Base-by-base conservation (phyloP, 805 yeast species). In the Saturnispora bothae region DNA sequence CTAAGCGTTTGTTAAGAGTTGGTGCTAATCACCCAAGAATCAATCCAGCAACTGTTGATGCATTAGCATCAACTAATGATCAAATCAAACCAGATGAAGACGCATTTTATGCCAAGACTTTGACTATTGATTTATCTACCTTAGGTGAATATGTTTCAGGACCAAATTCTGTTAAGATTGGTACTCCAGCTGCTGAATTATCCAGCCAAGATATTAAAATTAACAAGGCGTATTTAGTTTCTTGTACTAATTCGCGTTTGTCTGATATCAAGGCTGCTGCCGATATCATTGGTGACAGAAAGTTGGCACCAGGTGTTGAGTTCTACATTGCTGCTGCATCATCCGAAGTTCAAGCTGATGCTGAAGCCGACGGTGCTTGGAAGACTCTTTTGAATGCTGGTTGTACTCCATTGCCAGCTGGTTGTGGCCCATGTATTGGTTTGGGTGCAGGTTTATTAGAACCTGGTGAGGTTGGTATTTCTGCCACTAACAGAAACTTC, bases 391-490 rank as follows among this genome's bases (percentile, higher is more conserved):
- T 92, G 34, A 89, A 79, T 40, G 95, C 97, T 8, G 99, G 99
- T 38, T 94, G 96, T 43, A 83, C 66, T 50, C 84, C 96, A 26
- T 73, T 92, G 50, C 97, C 97, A 16, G 95, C 98, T 13, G 99
- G 99, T 17, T 92, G 99, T 66, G 99, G 99, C 33, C 99, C 99
- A 18, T 92, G 99, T 67, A 92, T 92, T 55, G 99, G 99, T 27
- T 68, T 92, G 40, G 99, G 99, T 40, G 71, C 94, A 21, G 99
- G 99, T 35, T 66, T 92, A 47, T 67, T 92, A 48, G 78, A 92
- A 61, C 89, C 84, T 26, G 98, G 98, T 32, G 97, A 92, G 61
- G 94, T 92, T 42, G 98, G 99, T 47, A 92, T 92, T 52, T 83
- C 95, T 47, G 98, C 98, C 42, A 92, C 98, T 6, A 92, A 92